A percentile compares a stretch with the other conserved stretches of the same genome.
Evolutionary conservation across 2,329 filamentous ascomycete species (phyloP).

Genomic region (Fusarium goolgardi): DNA sequence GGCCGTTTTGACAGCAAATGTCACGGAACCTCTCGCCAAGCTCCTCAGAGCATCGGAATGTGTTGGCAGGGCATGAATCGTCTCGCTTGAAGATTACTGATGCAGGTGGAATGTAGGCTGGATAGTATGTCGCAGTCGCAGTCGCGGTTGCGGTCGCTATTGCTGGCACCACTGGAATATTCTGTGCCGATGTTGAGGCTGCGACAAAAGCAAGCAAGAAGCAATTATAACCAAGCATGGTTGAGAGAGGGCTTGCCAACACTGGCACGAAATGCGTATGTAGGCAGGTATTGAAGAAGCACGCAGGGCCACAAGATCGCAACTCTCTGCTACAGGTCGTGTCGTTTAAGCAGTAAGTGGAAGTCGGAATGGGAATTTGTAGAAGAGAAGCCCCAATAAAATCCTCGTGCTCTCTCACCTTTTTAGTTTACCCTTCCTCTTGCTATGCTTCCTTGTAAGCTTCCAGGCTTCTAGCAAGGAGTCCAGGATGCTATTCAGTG

Average conservation of each 20-base stretch:
- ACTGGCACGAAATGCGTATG: background rate
- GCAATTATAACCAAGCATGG: constrained; percentile 39
- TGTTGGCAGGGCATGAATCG: constrained; percentile 60
- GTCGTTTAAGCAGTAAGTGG: constrained; percentile 15
- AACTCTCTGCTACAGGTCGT: constrained; percentile 28
- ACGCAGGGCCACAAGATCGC: constrained; percentile 1
- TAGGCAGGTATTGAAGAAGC: background rate
- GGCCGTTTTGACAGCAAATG: constrained; percentile 64
- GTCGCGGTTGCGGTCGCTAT: constrained; percentile 31
- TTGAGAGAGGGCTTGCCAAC: constrained; percentile 19
- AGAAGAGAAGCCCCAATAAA: constrained; percentile 9
- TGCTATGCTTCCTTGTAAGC: constrained; percentile 22
- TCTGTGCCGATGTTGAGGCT: constrained; percentile 35
- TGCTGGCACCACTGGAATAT: constrained; percentile 34
- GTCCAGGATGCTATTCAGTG: constrained; percentile 36
- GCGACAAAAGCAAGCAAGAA: constrained; percentile 42
- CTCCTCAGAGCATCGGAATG: constrained; percentile 61
- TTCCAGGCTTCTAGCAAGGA: constrained; percentile 33
- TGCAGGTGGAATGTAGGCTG: constrained; percentile 38
- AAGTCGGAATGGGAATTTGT: constrained; percentile 11
- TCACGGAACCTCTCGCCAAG: constrained; percentile 60
- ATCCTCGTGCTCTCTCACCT: constrained; percentile 10
- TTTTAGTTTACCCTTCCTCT: constrained; percentile 17
- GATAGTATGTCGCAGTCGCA: constrained; percentile 13
- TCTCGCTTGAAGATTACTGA: constrained; percentile 44